Conservation (phyloP, 164 flowering plant genomes). For the Litsea cubeba region DNA sequence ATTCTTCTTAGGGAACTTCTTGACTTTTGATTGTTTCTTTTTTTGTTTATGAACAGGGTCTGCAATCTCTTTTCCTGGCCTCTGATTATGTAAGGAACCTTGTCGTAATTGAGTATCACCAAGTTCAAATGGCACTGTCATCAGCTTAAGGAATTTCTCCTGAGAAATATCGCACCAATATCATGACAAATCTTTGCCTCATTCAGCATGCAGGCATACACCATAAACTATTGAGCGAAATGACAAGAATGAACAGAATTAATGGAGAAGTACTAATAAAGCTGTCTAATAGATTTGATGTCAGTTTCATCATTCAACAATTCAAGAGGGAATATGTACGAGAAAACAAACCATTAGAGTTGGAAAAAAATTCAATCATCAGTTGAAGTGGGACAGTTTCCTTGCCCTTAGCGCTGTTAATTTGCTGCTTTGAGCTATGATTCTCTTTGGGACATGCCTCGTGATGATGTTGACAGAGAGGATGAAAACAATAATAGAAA, state of each 20-base stretch:
- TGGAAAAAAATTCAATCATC: too few relatives aligned
- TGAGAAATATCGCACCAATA: conserved; percentile 14
- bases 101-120: conserved; percentile 11
- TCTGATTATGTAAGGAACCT: conserved; percentile 17
- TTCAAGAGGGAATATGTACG: too few relatives aligned
- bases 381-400: too few relatives aligned
- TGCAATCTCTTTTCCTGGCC: conserved; percentile 13
- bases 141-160: conserved; percentile 20
- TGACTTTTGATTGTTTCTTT: conserved; percentile 22
- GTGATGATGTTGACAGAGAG: too few relatives aligned
- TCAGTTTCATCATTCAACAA: too few relatives aligned
- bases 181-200: background rate
- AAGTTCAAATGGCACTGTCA: conserved; percentile 17
- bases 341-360: too few relatives aligned
- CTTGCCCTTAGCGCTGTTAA: too few relatives aligned
- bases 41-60: conserved; percentile 13
- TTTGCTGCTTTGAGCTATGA: too few relatives aligned
- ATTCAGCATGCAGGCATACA: background rate
- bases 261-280: background rate
- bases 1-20: conserved; percentile 14
- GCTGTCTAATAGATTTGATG: too few relatives aligned
- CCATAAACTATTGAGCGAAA: background rate
- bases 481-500: too few relatives aligned
- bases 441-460: too few relatives aligned
- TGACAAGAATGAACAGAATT: background rate